phyloP scores from a whole-genome alignment of 176 grass and related monocot species.

The Miscanthus lutarioriparius region DNA sequence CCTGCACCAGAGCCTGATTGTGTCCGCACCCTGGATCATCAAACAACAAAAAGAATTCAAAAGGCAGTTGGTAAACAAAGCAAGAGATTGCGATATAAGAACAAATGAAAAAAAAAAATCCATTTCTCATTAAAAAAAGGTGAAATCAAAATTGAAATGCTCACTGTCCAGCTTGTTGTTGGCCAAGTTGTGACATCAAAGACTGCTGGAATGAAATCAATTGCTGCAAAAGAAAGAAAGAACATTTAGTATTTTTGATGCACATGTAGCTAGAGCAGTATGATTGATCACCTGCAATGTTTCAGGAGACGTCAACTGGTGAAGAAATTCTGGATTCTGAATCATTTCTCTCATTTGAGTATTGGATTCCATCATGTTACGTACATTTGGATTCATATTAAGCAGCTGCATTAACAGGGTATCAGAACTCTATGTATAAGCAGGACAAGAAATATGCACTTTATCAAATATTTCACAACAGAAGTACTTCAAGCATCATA shows the following conservation, averaged over 20 bases:
- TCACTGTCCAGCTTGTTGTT: constrained; percentile 72
- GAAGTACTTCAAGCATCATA: constrained; percentile 29
- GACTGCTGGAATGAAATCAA: constrained; percentile 82
- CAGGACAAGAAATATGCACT: constrained; percentile 24
- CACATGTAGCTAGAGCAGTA: constrained; percentile 19
- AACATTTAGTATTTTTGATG: constrained; percentile 21
- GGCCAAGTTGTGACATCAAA: constrained; percentile 67
- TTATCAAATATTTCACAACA: constrained; percentile 13
- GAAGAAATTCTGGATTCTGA: constrained; percentile 93
- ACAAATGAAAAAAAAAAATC: not conserved
- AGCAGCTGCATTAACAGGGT: constrained; percentile 51
- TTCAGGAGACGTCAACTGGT: constrained; percentile 86
- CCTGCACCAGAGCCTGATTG: constrained; percentile 59
- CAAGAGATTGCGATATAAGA: not conserved
- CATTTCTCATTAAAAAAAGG: not conserved
- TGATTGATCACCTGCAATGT: constrained; percentile 66
- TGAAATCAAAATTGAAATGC: constrained; percentile 45
- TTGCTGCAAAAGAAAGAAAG: constrained; percentile 58
- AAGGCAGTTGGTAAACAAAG: constrained; percentile 8
- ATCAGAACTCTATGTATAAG: constrained; percentile 3
- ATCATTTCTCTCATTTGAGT: constrained; percentile 84
- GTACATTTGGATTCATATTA: constrained; percentile 71
- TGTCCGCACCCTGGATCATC: constrained; percentile 60
- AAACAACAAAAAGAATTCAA: constrained; percentile 17
- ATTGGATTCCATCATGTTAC: constrained; percentile 80